These are phyloP conservation scores for Xanthoconium stramineum DNA, from an alignment of 768 basidiomycete genomes.

Conservation along the genomic window DNA sequence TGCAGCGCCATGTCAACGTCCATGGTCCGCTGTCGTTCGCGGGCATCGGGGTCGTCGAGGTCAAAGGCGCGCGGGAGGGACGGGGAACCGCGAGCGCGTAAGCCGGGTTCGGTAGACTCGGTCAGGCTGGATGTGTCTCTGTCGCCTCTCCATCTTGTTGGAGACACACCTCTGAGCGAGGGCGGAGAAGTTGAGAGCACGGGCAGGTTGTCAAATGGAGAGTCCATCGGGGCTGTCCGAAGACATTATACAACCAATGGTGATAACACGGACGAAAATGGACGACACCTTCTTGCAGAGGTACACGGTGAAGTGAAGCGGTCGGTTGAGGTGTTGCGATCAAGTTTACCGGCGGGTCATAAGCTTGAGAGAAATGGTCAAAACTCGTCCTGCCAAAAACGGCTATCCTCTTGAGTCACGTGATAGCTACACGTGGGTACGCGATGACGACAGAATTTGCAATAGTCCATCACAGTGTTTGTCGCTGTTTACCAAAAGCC, in stretches of 20 bases:
- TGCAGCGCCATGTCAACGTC: constrained; percentile 92
- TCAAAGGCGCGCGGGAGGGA: constrained; percentile 61
- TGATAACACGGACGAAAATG: neutral
- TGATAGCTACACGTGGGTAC: neutral
- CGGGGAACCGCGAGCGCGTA: constrained; percentile 56
- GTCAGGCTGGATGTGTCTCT: constrained; percentile 36
- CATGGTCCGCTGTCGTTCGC: constrained; percentile 89
- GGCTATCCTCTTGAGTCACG: constrained; percentile 1
- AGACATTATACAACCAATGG: neutral
- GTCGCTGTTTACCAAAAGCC: neutral
- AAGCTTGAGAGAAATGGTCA: neutral
- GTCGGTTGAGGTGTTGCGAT: neutral
- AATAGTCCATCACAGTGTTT: too few relatives aligned
- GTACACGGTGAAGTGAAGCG: neutral
- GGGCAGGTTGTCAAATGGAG: constrained; percentile 33
- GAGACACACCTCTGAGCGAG: constrained; percentile 40
- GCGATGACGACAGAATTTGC: too few relatives aligned
- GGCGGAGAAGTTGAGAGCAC: constrained; percentile 40
- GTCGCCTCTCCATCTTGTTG: constrained; percentile 35
- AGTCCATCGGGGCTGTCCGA: constrained; percentile 32
- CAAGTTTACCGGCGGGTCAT: constrained; percentile 1
- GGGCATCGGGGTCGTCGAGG: constrained; percentile 66
- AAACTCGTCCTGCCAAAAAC: neutral
- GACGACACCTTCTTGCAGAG: constrained; percentile 14
- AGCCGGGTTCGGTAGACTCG: constrained; percentile 38